phyloP scores from a whole-genome alignment of 768 basidiomycete genomes.

The Boletus barrowsii region DNA sequence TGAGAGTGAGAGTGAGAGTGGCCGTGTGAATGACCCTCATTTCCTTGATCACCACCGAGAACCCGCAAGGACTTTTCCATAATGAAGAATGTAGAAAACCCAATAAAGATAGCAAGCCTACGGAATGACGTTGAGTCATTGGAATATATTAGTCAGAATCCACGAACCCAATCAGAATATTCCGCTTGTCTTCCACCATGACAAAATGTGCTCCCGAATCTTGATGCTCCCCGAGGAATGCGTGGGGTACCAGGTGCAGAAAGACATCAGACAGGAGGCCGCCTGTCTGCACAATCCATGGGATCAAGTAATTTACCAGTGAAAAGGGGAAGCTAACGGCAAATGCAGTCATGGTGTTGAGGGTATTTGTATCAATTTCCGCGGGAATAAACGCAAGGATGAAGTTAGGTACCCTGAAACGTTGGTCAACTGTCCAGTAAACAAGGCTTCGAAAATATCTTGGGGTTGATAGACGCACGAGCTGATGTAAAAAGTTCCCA shows the following conservation, averaged over 20 bases:
- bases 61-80: slow-evolving; percentile 92
- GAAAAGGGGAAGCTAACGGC: slow-evolving; percentile 52
- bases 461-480: slow-evolving; percentile 56
- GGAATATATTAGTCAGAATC: not conserved
- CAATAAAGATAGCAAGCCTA: slow-evolving; percentile 78
- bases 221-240: slow-evolving; percentile 87
- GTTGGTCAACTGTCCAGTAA: slow-evolving; percentile 19
- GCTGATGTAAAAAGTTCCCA: slow-evolving; percentile 95
- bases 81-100: slow-evolving; percentile 88
- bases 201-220: slow-evolving; percentile 70
- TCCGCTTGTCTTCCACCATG: slow-evolving; percentile 87
- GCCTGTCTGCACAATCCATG: slow-evolving; percentile 56
- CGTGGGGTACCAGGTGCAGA: slow-evolving; percentile 86
- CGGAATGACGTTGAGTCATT: slow-evolving; percentile 7
- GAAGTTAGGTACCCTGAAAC: slow-evolving; percentile 81
- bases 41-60: slow-evolving; percentile 57
- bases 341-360: slow-evolving; percentile 94
- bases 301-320: slow-evolving; percentile 14
- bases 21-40: slow-evolving; percentile 45
- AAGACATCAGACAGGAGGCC: slow-evolving; percentile 92
- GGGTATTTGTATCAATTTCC: slow-evolving; percentile 76
- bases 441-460: slow-evolving; percentile 15
- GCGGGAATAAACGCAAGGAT: slow-evolving; percentile 93
- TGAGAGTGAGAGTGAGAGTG: slow-evolving; percentile 61
- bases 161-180: slow-evolving; percentile 82